phyloP scores from a whole-genome alignment of 331 rosid species.

The Spiraea crenata region DNA sequence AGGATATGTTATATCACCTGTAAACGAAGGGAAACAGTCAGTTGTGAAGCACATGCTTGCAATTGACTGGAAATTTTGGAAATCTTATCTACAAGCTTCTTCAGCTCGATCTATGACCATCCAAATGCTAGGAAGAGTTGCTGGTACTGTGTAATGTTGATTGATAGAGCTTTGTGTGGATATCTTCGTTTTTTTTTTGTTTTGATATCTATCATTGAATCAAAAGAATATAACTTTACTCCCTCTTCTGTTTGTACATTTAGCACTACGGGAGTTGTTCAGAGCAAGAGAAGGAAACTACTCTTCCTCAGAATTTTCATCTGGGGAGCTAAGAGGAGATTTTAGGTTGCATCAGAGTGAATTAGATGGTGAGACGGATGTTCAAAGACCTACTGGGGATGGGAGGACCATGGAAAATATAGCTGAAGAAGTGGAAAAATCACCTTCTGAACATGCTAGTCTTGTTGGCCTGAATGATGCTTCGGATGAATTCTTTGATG shows the following conservation, averaged over 20 bases:
- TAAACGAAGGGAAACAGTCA: constrained; percentile 74
- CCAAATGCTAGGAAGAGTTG: constrained; percentile 82
- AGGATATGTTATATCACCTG: constrained; percentile 76
- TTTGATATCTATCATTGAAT: constrained; percentile 7
- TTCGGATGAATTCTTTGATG: constrained; percentile 76
- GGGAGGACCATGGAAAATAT: constrained; percentile 43
- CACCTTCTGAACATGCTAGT: constrained; percentile 61
- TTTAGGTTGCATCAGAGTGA: constrained; percentile 37
- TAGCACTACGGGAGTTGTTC: constrained; percentile 78
- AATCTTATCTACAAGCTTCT: constrained; percentile 61
- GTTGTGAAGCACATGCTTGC: constrained; percentile 97
- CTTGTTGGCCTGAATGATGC: constrained; percentile 69
- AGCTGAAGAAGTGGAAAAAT: constrained; percentile 56
- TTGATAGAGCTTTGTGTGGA: constrained; percentile 8
- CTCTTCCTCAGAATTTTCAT: constrained; percentile 59
- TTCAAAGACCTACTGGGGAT: constrained; percentile 32
- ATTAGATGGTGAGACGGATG: constrained; percentile 34
- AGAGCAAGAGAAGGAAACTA: constrained; percentile 56
- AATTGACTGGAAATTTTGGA: constrained; percentile 89
- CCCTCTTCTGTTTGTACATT: constrained; percentile 16
- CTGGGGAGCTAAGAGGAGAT: constrained; percentile 68
- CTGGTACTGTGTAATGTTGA: constrained; percentile 47
- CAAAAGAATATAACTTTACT: constrained; percentile 3
- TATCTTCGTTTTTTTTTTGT: constrained; percentile 19
- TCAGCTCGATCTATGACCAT: constrained; percentile 70